Evolutionary conservation across 805 yeast species (phyloP).

Genomic region (Pichia eremophila): DNA sequence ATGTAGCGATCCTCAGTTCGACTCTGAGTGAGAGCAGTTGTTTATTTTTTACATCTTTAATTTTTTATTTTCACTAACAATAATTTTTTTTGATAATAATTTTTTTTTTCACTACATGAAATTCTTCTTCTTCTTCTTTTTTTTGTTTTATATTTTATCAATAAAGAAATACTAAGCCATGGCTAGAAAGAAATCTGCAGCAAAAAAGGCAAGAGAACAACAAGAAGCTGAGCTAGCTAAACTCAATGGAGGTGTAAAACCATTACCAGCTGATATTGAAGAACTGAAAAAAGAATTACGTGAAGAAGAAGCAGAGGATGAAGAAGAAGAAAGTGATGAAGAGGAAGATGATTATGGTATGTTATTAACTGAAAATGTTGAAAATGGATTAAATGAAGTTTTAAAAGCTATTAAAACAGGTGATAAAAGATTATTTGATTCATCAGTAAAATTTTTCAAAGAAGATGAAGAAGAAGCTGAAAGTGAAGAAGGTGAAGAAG

Average conservation of each 20-base stretch:
- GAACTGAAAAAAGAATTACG: slow-evolving; percentile 13
- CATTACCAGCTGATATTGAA: slow-evolving; percentile 7
- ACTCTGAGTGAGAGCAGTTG: slow-evolving; percentile 14
- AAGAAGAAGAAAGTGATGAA: slow-evolving; percentile 29
- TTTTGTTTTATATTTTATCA: not conserved
- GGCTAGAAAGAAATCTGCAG: slow-evolving; percentile 85
- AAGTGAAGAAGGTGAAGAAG: slow-evolving; percentile 30
- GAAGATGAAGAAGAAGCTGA: slow-evolving; percentile 51
- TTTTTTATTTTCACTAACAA: not conserved
- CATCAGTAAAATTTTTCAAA: slow-evolving; percentile 64
- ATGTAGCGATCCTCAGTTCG: slow-evolving; percentile 17
- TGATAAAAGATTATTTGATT: slow-evolving; percentile 58
- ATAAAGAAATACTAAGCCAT: slow-evolving; percentile 26
- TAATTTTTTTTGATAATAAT: not conserved
- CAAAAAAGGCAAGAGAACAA: slow-evolving; percentile 56
- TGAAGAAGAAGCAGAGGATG: slow-evolving; percentile 20
- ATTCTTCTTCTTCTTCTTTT: not conserved
- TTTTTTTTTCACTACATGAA: not conserved
- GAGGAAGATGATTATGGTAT: slow-evolving; percentile 92
- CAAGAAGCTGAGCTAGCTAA: slow-evolving; percentile 5
- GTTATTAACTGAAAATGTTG: slow-evolving; percentile 76
- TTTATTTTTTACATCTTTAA: not conserved
- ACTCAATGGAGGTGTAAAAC: not conserved
- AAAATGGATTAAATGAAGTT: slow-evolving; percentile 66
- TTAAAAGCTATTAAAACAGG: slow-evolving; percentile 58